A percentile compares a stretch with the other conserved stretches of the same genome.
phyloP scores from a whole-genome alignment of 129 eudicot species.

The Escallonia rubra region DNA sequence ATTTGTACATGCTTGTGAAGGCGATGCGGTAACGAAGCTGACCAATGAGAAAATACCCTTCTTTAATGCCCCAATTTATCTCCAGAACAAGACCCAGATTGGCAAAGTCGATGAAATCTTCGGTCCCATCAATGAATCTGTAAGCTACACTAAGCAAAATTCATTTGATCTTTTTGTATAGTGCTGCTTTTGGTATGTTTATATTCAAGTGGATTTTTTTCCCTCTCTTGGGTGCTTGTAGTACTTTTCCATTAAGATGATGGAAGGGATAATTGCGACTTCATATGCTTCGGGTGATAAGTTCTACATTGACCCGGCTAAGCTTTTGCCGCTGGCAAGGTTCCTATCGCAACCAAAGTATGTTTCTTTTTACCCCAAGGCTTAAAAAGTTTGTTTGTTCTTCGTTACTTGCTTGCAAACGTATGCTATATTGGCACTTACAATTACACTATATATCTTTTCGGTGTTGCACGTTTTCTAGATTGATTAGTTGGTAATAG shows the following conservation, averaged over 20 bases:
- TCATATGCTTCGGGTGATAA: constrained; percentile 80
- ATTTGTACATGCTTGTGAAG: constrained; percentile 86
- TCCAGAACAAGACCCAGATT: constrained; percentile 87
- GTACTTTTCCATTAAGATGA: constrained; percentile 71
- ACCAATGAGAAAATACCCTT: constrained; percentile 86
- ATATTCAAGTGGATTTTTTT: background rate
- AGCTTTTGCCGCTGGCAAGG: constrained; percentile 80
- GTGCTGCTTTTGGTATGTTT: background rate
- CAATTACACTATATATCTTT: too few species aligned
- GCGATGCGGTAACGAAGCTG: constrained; percentile 92
- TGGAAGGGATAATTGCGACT: constrained; percentile 87
- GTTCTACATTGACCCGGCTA: constrained; percentile 86
- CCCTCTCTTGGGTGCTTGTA: background rate
- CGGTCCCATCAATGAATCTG: constrained; percentile 96
- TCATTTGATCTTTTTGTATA: background rate
- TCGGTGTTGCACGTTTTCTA: too few species aligned
- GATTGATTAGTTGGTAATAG: too few species aligned
- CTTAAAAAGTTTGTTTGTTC: background rate
- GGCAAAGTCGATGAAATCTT: constrained; percentile 99
- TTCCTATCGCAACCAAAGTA: constrained; percentile 97
- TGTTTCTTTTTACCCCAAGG: constrained; percentile 10
- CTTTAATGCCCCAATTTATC: constrained; percentile 89
- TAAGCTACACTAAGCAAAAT: constrained; percentile 18
- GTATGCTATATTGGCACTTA: too few species aligned
- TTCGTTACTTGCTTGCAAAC: background rate